phyloP scores from a whole-genome alignment of 306 rosid genomes.

The Trifolium pratense region DNA sequence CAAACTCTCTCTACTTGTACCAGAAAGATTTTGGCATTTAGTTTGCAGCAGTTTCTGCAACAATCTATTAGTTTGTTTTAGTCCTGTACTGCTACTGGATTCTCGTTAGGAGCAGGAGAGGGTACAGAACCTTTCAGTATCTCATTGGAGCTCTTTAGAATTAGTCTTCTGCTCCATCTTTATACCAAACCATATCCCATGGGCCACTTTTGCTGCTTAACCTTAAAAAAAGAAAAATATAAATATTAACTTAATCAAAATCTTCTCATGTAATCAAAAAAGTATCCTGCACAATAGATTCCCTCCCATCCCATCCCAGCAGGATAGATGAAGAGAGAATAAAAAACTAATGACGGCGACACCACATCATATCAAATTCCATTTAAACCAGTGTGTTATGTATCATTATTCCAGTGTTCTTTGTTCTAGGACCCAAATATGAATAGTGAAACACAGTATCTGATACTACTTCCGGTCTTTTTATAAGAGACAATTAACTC shows the following conservation, averaged over 20 bases:
- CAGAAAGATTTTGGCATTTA: constrained; percentile 30
- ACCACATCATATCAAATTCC: constrained; percentile 18
- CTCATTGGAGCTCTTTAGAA: constrained; percentile 27
- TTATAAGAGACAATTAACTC: no score
- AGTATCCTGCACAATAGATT: background rate
- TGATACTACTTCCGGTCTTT: no score
- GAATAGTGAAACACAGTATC: background rate
- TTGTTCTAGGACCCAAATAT: background rate
- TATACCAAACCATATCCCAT: constrained; percentile 71
- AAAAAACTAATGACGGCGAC: background rate
- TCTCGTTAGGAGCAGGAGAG: constrained; percentile 23
- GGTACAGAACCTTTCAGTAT: constrained; percentile 9
- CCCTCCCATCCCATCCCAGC: background rate
- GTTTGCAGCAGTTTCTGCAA: constrained; percentile 17
- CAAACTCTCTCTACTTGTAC: constrained; percentile 18
- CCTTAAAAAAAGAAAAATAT: constrained; percentile 49
- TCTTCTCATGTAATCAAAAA: constrained; percentile 1
- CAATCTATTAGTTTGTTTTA: constrained; percentile 22
- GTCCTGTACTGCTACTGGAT: constrained; percentile 12
- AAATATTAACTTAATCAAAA: constrained; percentile 29
- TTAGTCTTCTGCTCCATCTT: constrained; percentile 54
- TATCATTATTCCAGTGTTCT: constrained; percentile 2
- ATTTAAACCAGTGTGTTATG: constrained; percentile 7
- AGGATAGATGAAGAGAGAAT: background rate
- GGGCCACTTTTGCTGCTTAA: constrained; percentile 82